Evolutionary conservation across 129 eudicot genomes (phyloP).

Genomic region (Helianthus tuberosus): DNA sequence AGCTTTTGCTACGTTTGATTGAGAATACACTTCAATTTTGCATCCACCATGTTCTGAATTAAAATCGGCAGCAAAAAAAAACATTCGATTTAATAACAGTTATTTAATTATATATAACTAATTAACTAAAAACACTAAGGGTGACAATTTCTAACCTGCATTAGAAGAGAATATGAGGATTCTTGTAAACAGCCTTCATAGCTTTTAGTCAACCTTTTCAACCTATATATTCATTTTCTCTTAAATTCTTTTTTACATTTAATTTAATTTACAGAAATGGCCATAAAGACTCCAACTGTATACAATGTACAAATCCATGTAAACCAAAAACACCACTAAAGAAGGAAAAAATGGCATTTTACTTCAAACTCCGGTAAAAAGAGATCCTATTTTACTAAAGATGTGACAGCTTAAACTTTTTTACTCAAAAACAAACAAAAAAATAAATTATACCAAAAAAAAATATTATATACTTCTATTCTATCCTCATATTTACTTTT

Average conservation of each 20-base stretch:
- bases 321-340: conserved; percentile 4
- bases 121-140: too few relatives aligned
- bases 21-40: too few relatives aligned
- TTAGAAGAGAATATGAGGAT: too few relatives aligned
- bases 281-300: neutral
- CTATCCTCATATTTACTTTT: neutral
- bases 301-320: neutral
- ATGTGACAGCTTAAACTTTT: neutral
- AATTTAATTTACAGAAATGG: neutral
- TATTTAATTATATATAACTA: too few relatives aligned
- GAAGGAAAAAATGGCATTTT: neutral
- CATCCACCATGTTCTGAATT: too few relatives aligned
- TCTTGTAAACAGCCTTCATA: too few relatives aligned
- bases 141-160: too few relatives aligned
- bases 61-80: too few relatives aligned
- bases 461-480: neutral
- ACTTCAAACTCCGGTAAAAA: conserved; percentile 2
- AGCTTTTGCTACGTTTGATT: too few relatives aligned
- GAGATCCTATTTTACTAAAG: conserved; percentile 19
- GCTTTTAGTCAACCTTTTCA: neutral
- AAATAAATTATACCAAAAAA: neutral
- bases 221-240: neutral
- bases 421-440: too few relatives aligned
- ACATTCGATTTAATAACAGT: too few relatives aligned
- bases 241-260: too few relatives aligned